Evolutionary conservation across 768 basidiomycete species (phyloP).

Genomic region (Naematelia encephala): DNA sequence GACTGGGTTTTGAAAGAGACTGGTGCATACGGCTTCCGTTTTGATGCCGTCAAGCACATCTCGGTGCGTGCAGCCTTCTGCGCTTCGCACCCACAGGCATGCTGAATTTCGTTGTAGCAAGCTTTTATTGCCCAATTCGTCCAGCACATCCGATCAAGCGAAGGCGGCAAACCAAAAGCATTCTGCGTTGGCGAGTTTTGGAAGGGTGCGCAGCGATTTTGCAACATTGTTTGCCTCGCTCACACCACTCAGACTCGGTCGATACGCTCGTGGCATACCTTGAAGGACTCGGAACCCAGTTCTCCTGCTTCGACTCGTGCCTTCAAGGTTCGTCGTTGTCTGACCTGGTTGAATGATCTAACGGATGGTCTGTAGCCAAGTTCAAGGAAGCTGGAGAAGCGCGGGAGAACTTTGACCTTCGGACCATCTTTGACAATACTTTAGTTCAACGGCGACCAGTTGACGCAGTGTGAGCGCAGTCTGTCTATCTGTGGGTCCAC

Average conservation of each 20-base stretch:
- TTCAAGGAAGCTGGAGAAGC: constrained; percentile 63
- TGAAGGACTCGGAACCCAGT: constrained; percentile 55
- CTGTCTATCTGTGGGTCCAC: not conserved
- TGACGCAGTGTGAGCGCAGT: constrained; percentile 62
- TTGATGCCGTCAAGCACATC: constrained; percentile 85
- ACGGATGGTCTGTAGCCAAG: constrained; percentile 24
- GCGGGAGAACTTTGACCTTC: constrained; percentile 68
- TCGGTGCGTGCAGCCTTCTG: constrained; percentile 22
- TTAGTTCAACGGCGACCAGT: constrained; percentile 66
- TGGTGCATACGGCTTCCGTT: constrained; percentile 64
- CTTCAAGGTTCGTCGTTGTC: constrained; percentile 59
- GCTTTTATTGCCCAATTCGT: constrained; percentile 52
- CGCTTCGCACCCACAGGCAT: no score
- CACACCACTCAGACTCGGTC: constrained; percentile 29
- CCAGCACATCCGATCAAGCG: constrained; percentile 52
- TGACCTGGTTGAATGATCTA: not conserved
- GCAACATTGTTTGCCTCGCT: not conserved
- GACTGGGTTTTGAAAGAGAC: constrained; percentile 66
- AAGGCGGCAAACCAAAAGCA: constrained; percentile 53
- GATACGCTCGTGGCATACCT: constrained; percentile 44
- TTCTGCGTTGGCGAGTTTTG: constrained; percentile 80
- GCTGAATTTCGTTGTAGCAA: constrained; percentile 47
- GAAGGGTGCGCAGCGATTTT: constrained; percentile 59
- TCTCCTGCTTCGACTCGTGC: constrained; percentile 86
- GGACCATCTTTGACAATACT: constrained; percentile 67